phyloP scores from a whole-genome alignment of 306 rosid species.

The Dryas drummondii region DNA sequence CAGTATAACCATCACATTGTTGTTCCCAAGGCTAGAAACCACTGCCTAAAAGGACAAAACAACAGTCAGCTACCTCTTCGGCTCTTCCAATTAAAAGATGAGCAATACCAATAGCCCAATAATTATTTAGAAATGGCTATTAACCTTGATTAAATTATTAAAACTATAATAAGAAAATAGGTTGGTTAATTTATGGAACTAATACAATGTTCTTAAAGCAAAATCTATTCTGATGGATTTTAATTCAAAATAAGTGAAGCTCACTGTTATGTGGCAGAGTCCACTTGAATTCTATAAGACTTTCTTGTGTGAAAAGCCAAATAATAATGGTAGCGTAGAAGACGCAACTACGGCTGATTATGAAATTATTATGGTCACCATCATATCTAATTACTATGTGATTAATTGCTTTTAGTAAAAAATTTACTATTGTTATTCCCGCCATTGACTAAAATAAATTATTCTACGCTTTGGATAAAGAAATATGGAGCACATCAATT shows the following conservation, averaged over 20 bases:
- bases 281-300: no score
- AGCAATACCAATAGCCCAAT: no score
- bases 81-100: no score
- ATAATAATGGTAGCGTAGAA: not conserved
- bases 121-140: no score
- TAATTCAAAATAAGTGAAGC: no score
- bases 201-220: no score
- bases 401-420: not conserved
- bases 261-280: no score
- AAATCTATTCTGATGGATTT: no score
- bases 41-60: slow-evolving; percentile 42
- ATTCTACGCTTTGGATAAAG: not conserved
- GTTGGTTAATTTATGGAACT: no score
- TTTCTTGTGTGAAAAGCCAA: not conserved
- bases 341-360: not conserved
- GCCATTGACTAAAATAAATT: not conserved
- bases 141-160: no score
- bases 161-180: no score
- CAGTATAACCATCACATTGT: slow-evolving; percentile 70
- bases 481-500: not conserved
- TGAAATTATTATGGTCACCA: not conserved
- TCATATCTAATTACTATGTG: not conserved
- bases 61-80: no score
- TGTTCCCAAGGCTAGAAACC: slow-evolving; percentile 57
- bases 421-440: not conserved